A percentile compares a stretch with the other conserved stretches of the same genome.
These are phyloP conservation scores for Gossypium davidsonii DNA, from an alignment of 441 rosid species.

Conservation along the genomic window DNA sequence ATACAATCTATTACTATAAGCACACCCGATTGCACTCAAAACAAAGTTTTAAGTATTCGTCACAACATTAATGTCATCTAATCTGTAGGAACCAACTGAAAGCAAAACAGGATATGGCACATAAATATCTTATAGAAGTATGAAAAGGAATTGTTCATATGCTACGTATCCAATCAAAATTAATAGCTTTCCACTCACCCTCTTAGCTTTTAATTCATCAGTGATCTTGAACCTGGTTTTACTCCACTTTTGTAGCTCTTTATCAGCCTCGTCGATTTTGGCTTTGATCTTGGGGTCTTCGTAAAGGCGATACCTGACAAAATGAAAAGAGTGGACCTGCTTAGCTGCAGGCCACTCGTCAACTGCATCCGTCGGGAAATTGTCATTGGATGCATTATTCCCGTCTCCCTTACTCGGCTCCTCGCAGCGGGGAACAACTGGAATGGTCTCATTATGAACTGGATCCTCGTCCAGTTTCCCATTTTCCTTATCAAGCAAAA, in stretches of 20 bases:
- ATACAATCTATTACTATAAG: background rate
- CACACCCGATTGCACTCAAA: background rate
- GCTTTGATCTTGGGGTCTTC: conserved; percentile 70
- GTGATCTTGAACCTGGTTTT: conserved; percentile 35
- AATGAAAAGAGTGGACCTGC: conserved; percentile 50
- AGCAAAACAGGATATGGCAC: background rate
- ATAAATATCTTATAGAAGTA: background rate
- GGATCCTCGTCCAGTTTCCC: conserved; percentile 32
- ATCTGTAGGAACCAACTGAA: background rate
- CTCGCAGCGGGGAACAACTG: conserved; percentile 43
- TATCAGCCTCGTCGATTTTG: conserved; percentile 58
- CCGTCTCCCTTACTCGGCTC: conserved; percentile 32
- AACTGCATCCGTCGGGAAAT: conserved; percentile 41
- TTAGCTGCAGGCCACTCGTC: conserved; percentile 64
- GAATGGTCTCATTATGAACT: conserved; percentile 24
- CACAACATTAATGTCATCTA: background rate
- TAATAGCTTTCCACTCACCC: conserved; percentile 43
- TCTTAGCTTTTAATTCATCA: conserved; percentile 45
- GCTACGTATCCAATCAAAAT: background rate
- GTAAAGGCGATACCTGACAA: conserved; percentile 40
- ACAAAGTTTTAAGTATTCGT: background rate
- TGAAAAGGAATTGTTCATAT: background rate
- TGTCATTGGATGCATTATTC: conserved; percentile 27
- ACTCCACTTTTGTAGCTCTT: conserved; percentile 51
- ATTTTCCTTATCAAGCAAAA: conserved; percentile 34